phyloP scores from a whole-genome alignment of 495 filamentous ascomycete species.

The Xanthoparmelia taractica region DNA sequence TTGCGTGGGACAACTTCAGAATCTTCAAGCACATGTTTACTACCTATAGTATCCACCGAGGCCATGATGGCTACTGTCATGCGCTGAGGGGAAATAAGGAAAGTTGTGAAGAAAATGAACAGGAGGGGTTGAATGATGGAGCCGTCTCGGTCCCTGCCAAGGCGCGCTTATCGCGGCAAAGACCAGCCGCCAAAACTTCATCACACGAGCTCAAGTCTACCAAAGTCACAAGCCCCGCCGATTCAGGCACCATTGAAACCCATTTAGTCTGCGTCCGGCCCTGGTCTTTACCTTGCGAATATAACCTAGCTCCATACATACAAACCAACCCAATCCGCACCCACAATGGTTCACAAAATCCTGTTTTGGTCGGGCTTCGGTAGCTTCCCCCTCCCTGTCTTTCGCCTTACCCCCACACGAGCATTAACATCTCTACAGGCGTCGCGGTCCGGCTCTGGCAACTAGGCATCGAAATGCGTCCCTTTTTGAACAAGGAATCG shows the following conservation, averaged over 20 bases:
- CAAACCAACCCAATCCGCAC: slow-evolving; percentile 18
- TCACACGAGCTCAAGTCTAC: background rate
- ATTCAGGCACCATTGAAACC: slow-evolving; percentile 2
- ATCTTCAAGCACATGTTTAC: slow-evolving; percentile 26
- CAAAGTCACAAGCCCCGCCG: background rate
- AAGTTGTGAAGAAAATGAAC: background rate
- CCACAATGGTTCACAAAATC: slow-evolving; percentile 59
- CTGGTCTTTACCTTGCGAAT: background rate
- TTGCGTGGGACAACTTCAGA: slow-evolving; percentile 43
- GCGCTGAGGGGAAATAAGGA: background rate
- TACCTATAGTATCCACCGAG: slow-evolving; percentile 32
- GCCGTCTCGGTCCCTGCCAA: background rate
- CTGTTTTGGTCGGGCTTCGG: slow-evolving; percentile 97
- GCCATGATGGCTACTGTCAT: slow-evolving; percentile 35
- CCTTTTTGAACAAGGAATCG: slow-evolving; percentile 67
- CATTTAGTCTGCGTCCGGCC: background rate
- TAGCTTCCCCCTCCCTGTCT: slow-evolving; percentile 40
- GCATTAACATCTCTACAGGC: slow-evolving; percentile 45
- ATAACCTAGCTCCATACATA: background rate
- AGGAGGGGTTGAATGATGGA: background rate
- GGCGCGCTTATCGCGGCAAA: background rate
- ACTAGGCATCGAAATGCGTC: slow-evolving; percentile 96
- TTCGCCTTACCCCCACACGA: slow-evolving; percentile 1
- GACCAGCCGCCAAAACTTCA: background rate
- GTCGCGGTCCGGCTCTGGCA: slow-evolving; percentile 87